These are phyloP conservation scores for Nadsonia commutata DNA, from an alignment of 1,139 yeast species.

Conservation along the genomic window DNA sequence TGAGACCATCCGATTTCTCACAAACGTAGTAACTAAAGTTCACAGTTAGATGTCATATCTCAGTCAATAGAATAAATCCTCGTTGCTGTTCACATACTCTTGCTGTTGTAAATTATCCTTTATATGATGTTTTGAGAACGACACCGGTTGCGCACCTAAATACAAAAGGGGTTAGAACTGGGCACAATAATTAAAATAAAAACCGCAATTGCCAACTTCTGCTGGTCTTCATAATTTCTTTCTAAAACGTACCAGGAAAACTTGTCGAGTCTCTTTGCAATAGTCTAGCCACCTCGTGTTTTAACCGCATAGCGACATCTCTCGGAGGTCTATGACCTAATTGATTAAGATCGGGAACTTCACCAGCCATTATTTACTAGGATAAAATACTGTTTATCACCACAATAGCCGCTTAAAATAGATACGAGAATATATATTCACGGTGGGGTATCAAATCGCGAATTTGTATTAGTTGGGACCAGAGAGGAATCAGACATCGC, in stretches of 20 bases:
- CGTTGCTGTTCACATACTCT: no score
- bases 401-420: no score
- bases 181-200: no score
- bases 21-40: slow-evolving; percentile 60
- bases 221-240: no score
- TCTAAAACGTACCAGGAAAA: slow-evolving; percentile 8
- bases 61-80: no score
- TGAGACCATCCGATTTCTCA: slow-evolving; percentile 88
- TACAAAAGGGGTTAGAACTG: slow-evolving; percentile 30
- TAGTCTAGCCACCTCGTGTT: slow-evolving; percentile 54
- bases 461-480: no score
- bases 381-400: no score
- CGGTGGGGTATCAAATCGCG: no score
- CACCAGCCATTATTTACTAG: slow-evolving; percentile 26
- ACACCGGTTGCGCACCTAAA: slow-evolving; percentile 93
- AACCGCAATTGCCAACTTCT: no score
- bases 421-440: no score
- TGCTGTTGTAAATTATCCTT: slow-evolving; percentile 41
- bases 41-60: neutral
- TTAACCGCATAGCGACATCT: slow-evolving; percentile 51
- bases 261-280: slow-evolving; percentile 27
- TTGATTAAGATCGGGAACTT: slow-evolving; percentile 47
- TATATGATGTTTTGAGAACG: slow-evolving; percentile 67
- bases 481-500: no score
- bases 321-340: slow-evolving; percentile 73